These are phyloP conservation scores for Debaryomyces psychrophilus DNA, from an alignment of 1,139 yeast species.

Conservation along the genomic window DNA sequence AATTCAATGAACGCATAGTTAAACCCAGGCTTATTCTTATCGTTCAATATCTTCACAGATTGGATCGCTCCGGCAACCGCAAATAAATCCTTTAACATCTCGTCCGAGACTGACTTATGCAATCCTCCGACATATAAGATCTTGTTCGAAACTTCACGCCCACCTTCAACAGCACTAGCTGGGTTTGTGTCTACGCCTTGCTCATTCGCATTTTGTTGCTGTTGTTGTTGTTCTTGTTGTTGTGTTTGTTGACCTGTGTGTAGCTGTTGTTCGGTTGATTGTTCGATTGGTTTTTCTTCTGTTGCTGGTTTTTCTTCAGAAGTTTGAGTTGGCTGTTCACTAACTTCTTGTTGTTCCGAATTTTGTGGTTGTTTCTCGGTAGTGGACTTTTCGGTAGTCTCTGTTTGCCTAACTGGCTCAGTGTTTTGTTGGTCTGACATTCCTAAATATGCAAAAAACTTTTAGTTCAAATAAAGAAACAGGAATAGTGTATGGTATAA, in stretches of 20 bases:
- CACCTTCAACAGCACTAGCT: slow-evolving; percentile 78
- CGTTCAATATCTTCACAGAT: slow-evolving; percentile 69
- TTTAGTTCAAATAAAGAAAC: not conserved
- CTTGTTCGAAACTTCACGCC: slow-evolving; percentile 73
- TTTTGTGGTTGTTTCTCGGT: slow-evolving; percentile 1
- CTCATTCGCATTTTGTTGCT: slow-evolving; percentile 8
- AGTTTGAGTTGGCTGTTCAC: not conserved
- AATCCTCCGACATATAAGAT: slow-evolving; percentile 80
- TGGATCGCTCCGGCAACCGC: slow-evolving; percentile 62
- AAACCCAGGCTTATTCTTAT: slow-evolving; percentile 72
- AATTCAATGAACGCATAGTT: slow-evolving; percentile 88
- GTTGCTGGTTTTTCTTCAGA: not conserved
- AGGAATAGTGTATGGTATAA: not conserved
- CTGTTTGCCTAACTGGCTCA: slow-evolving; percentile 11
- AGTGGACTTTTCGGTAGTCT: slow-evolving; percentile 4
- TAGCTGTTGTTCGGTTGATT: slow-evolving; percentile 20
- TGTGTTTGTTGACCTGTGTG: slow-evolving; percentile 17
- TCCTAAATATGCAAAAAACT: slow-evolving; percentile 6
- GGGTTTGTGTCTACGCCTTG: slow-evolving; percentile 30
- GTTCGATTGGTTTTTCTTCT: slow-evolving; percentile 11
- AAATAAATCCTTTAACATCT: slow-evolving; percentile 61
- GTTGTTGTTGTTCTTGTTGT: slow-evolving; percentile 12
- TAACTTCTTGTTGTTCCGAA: not conserved
- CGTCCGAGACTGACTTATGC: slow-evolving; percentile 67
- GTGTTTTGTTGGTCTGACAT: slow-evolving; percentile 15